These are phyloP conservation scores for Leucoagaricus sp. DNA, from an alignment of 1,284 basidiomycete species.

Conservation along the genomic window DNA sequence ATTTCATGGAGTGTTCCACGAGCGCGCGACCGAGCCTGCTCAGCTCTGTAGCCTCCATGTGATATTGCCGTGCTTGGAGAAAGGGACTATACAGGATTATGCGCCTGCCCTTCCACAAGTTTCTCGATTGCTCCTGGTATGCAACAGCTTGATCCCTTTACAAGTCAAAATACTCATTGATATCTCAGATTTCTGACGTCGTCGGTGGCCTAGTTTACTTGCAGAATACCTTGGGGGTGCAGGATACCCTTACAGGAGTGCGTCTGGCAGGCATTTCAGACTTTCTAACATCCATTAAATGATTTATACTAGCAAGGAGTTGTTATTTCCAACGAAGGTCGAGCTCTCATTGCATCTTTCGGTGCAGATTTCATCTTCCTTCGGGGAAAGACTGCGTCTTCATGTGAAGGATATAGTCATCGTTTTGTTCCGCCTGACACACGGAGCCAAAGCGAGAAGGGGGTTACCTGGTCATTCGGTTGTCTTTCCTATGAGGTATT, in stretches of 20 bases:
- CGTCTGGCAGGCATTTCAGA: no score
- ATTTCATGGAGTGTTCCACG: background rate
- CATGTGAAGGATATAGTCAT: background rate
- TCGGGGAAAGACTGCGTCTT: background rate
- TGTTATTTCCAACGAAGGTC: no score
- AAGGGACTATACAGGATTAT: background rate
- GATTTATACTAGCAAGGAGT: no score
- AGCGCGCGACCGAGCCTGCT: background rate
- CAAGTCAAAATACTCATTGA: no score
- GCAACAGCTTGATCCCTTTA: background rate
- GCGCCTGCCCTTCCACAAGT: background rate
- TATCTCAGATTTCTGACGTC: no score
- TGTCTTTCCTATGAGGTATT: background rate
- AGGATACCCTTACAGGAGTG: background rate
- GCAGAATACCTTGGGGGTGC: no score
- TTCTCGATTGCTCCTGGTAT: background rate
- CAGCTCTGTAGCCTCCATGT: background rate
- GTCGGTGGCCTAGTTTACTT: no score
- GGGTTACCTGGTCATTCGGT: background rate
- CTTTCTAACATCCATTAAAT: no score
- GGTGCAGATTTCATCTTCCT: no score
- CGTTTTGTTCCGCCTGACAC: background rate
- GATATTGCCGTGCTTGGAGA: background rate
- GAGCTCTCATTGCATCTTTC: no score
- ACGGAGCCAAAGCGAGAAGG: background rate